A percentile compares a stretch with the other conserved stretches of the same genome.
Evolutionary conservation across 2,329 filamentous ascomycete genomes (phyloP).

Genomic region (Diplocarpon mali): DNA sequence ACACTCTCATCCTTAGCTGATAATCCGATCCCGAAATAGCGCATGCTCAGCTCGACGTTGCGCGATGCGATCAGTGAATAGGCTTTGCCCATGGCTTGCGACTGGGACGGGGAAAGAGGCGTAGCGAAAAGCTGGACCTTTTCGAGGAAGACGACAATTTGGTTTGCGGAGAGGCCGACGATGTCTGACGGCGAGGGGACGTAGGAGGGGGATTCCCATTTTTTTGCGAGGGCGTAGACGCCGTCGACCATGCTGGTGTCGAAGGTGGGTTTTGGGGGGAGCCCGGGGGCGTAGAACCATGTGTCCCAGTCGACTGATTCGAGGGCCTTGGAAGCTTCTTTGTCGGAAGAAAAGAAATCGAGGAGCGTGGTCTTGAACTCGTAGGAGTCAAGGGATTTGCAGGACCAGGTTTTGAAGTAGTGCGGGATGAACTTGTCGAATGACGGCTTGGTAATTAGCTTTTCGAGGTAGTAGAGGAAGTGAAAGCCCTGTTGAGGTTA

Average conservation of each 20-base stretch:
- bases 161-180: constrained; percentile 67
- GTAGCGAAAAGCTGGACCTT: constrained; percentile 56
- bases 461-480: constrained; percentile 85
- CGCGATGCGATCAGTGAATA: constrained; percentile 66
- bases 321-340: constrained; percentile 49
- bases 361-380: constrained; percentile 87
- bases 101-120: constrained; percentile 52
- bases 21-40: constrained; percentile 73
- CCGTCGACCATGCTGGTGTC: constrained; percentile 78
- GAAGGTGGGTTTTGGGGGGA: constrained; percentile 83
- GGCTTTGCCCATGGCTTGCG: constrained; percentile 59
- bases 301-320: constrained; percentile 76
- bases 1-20: constrained; percentile 58
- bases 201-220: constrained; percentile 63
- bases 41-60: constrained; percentile 76
- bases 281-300: constrained; percentile 79
- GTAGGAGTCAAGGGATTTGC: constrained; percentile 82
- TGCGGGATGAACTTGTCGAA: constrained; percentile 95
- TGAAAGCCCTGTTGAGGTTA: constrained; percentile 55
- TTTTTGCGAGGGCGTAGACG: constrained; percentile 70
- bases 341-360: constrained; percentile 69
- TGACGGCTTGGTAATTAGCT: constrained; percentile 69
- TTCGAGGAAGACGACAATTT: constrained; percentile 85
- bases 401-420: constrained; percentile 79
- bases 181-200: constrained; percentile 59